Percentiles rank a stretch among this genome's conserved stretches.
Conservation (phyloP, 2,329 filamentous ascomycete genomes). For the Rutstroemia sp. region DNA sequence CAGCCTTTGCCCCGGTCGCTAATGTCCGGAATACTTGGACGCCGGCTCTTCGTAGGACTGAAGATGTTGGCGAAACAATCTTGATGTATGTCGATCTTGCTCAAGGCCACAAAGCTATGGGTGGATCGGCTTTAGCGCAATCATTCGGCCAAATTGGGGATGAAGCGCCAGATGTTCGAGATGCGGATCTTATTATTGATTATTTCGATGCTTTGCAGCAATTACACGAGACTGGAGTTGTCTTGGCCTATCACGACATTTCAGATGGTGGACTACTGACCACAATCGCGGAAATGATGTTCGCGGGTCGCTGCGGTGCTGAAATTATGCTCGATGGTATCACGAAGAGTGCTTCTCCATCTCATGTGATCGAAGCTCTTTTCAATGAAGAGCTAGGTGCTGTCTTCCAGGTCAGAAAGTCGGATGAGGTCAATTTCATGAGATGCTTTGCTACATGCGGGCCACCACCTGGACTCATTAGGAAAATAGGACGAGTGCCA, state of each 20-base stretch:
- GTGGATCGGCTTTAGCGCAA: conserved; percentile 87
- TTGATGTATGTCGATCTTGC: conserved; percentile 90
- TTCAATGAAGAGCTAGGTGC: conserved; percentile 97
- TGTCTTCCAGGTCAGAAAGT: conserved; percentile 87
- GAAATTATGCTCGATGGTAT: conserved; percentile 77
- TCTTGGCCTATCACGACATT: conserved; percentile 90
- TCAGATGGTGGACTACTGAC: conserved; percentile 91
- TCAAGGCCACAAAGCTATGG: conserved; percentile 70
- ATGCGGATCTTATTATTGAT: conserved; percentile 73
- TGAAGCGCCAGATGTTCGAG: conserved; percentile 77
- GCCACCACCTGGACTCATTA: conserved; percentile 72
- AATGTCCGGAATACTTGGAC: conserved; percentile 89
- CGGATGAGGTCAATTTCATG: conserved; percentile 77
- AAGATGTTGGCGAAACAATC: conserved; percentile 83
- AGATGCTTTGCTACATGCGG: conserved; percentile 88
- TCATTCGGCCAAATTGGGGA: conserved; percentile 80
- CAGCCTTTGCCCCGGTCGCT: conserved; percentile 79
- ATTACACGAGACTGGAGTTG: conserved; percentile 59
- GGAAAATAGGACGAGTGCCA: conserved; percentile 73
- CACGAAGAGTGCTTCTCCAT: conserved; percentile 50
- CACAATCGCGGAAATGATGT: conserved; percentile 94
- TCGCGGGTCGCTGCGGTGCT: conserved; percentile 83
- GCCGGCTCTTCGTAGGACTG: conserved; percentile 71
- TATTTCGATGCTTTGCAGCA: conserved; percentile 80
- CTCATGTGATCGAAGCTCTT: conserved; percentile 63